Percentiles rank a stretch among this genome's conserved stretches.
Evolutionary conservation across 2,329 filamentous ascomycete species (phyloP).

Genomic region (Colletotrichum melonis): DNA sequence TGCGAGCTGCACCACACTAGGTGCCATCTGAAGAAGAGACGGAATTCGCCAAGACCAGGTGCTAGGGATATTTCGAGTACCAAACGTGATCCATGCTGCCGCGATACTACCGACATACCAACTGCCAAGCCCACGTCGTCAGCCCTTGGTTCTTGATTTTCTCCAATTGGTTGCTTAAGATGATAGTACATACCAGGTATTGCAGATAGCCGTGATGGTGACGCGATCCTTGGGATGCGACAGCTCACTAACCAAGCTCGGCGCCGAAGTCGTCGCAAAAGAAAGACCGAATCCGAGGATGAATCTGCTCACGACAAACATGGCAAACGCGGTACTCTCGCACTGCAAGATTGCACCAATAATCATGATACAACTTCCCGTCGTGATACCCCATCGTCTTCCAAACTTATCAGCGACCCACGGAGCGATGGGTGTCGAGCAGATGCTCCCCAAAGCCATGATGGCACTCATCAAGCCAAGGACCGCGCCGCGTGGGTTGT

Average conservation of each 20-base stretch:
- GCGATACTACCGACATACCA: conserved; percentile 59
- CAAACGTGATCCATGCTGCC: conserved; percentile 56
- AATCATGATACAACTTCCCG: conserved; percentile 46
- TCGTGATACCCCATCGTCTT: conserved; percentile 44
- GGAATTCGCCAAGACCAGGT: conserved; percentile 49
- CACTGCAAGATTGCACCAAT: conserved; percentile 46
- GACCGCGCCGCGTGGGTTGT: conserved; percentile 45
- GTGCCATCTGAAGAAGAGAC: conserved; percentile 40
- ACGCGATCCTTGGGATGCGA: conserved; percentile 65
- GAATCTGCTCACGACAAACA: conserved; percentile 66
- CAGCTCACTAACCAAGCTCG: conserved; percentile 63
- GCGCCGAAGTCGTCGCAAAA: conserved; percentile 62
- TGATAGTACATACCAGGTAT: conserved; percentile 43
- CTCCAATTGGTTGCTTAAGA: not conserved
- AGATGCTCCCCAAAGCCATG: conserved; percentile 60
- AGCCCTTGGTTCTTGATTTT: not conserved
- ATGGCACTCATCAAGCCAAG: conserved; percentile 52
- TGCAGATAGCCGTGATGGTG: conserved; percentile 64
- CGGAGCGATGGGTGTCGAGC: conserved; percentile 44
- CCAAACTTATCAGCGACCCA: conserved; percentile 47
- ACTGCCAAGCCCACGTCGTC: conserved; percentile 39
- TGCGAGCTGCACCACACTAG: conserved; percentile 26
- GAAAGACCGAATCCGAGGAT: conserved; percentile 65
- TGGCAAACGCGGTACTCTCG: conserved; percentile 43
- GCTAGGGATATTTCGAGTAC: conserved; percentile 52